phyloP scores from a whole-genome alignment of 495 filamentous ascomycete species.

The Xylaria palmicola region DNA sequence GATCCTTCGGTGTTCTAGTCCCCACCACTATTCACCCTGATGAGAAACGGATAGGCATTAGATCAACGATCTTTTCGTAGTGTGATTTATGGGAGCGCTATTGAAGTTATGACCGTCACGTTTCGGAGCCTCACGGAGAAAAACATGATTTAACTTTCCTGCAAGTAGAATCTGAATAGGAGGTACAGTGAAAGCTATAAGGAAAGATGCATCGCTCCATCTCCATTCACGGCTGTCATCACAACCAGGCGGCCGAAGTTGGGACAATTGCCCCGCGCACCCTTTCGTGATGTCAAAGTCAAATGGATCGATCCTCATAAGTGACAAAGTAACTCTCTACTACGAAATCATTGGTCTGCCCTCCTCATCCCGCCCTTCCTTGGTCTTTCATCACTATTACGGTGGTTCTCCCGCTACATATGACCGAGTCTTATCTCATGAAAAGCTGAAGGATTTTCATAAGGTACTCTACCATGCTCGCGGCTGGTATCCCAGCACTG shows the following conservation, averaged over 20 bases:
- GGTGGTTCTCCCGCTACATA: conserved; percentile 1
- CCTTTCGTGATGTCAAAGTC: not conserved
- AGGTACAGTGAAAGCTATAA: not conserved
- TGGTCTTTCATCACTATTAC: not conserved
- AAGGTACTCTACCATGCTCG: conserved; percentile 5
- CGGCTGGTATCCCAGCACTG: conserved; percentile 7
- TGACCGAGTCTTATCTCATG: not conserved
- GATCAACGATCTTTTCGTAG: no score
- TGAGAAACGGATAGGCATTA: not conserved
- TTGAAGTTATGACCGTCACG: no score
- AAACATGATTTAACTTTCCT: not conserved
- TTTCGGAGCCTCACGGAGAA: not conserved
- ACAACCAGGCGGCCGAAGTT: no score
- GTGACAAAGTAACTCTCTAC: not conserved
- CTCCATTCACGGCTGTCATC: not conserved
- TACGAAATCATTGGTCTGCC: not conserved
- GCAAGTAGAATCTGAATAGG: not conserved
- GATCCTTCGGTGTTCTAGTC: not conserved
- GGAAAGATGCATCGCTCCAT: no score
- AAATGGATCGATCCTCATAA: not conserved
- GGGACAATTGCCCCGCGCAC: no score
- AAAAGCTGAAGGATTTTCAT: not conserved
- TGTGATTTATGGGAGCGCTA: no score
- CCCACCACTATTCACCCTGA: not conserved
- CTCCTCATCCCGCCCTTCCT: not conserved